These are phyloP conservation scores for Chlamydomonas eustigma DNA, from an alignment of 139 green algal species.

Conservation along the genomic window DNA sequence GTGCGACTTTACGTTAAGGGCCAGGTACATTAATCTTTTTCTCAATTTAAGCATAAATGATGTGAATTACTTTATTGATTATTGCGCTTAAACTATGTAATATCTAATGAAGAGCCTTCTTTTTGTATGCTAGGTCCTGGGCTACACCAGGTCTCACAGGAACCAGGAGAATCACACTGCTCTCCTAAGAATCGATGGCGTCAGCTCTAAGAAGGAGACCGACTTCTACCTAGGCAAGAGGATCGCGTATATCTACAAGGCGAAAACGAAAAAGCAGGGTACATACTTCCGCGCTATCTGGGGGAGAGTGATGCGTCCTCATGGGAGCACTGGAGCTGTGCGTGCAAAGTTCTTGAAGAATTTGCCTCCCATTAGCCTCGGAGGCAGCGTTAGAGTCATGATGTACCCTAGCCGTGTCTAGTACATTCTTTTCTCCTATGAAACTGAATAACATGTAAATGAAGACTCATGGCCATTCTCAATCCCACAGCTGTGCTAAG, in stretches of 20 bases:
- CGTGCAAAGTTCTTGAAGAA: slow-evolving; percentile 95
- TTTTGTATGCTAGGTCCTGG: slow-evolving; percentile 60
- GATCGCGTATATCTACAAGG: slow-evolving; percentile 99
- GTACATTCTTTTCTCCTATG: too few species aligned
- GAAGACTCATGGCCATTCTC: too few species aligned
- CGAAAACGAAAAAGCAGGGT: slow-evolving; percentile 94
- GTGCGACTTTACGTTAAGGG: slow-evolving; percentile 61
- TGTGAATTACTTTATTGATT: too few species aligned
- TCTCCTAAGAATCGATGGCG: slow-evolving; percentile 90
- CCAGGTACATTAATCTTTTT: too few species aligned
- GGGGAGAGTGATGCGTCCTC: slow-evolving; percentile 87
- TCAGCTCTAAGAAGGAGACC: slow-evolving; percentile 80
- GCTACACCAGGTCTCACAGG: slow-evolving; percentile 67
- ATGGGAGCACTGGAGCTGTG: slow-evolving; percentile 88
- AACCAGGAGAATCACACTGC: slow-evolving; percentile 87
- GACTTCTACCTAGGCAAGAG: slow-evolving; percentile 97
- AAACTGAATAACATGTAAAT: too few species aligned
- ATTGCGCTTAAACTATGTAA: too few species aligned
- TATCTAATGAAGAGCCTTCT: too few species aligned
- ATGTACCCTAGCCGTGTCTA: slow-evolving; percentile 82
- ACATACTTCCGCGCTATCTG: slow-evolving; percentile 90
- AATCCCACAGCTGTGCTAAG: too few species aligned
- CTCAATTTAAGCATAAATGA: too few species aligned
- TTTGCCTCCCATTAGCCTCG: slow-evolving; percentile 81
- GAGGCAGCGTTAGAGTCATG: slow-evolving; percentile 77